Evolutionary conservation across 1,284 basidiomycete species (phyloP).

Genomic region (Rhodofomes roseus): DNA sequence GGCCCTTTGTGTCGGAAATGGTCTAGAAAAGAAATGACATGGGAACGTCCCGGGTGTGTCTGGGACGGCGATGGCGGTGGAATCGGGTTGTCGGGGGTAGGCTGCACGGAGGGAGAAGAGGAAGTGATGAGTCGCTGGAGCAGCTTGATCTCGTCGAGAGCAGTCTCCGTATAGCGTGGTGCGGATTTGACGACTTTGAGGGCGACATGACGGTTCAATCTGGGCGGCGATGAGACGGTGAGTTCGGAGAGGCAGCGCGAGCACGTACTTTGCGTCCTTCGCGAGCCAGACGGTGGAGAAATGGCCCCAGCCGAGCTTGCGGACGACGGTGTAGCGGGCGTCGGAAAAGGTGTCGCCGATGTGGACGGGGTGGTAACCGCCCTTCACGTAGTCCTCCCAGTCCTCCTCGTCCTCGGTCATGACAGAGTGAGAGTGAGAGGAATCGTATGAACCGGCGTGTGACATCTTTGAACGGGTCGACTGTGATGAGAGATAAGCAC

Average conservation of each 20-base stretch:
- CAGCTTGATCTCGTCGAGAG: constrained; percentile 97
- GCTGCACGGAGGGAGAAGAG: constrained; percentile 61
- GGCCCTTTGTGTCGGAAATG: constrained; percentile 96
- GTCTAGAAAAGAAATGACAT: constrained; percentile 95
- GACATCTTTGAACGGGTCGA: constrained; percentile 29
- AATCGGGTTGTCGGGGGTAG: constrained; percentile 47
- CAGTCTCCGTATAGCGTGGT: constrained; percentile 95
- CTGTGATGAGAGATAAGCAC: constrained; percentile 7
- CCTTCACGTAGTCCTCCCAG: constrained; percentile 85
- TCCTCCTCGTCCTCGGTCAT: constrained; percentile 81
- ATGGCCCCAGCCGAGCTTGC: constrained; percentile 98
- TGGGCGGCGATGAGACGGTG: constrained; percentile 30
- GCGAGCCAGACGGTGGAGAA: constrained; percentile 96
- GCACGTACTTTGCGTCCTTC: constrained; percentile 74
- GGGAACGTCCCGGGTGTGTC: constrained; percentile 71
- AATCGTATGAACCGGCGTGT: constrained; percentile 44
- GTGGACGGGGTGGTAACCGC: constrained; percentile 94
- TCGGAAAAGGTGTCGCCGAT: constrained; percentile 93
- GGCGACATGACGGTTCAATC: constrained; percentile 93
- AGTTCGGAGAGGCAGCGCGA: neutral
- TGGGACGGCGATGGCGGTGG: constrained; percentile 66
- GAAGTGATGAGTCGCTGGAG: constrained; percentile 93
- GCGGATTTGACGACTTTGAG: constrained; percentile 99
- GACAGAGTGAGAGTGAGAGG: constrained; percentile 54
- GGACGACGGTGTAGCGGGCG: constrained; percentile 85